Evolutionary conservation across 192 early-diverging fungal species (phyloP).

Genomic region (Podila minutissima): DNA sequence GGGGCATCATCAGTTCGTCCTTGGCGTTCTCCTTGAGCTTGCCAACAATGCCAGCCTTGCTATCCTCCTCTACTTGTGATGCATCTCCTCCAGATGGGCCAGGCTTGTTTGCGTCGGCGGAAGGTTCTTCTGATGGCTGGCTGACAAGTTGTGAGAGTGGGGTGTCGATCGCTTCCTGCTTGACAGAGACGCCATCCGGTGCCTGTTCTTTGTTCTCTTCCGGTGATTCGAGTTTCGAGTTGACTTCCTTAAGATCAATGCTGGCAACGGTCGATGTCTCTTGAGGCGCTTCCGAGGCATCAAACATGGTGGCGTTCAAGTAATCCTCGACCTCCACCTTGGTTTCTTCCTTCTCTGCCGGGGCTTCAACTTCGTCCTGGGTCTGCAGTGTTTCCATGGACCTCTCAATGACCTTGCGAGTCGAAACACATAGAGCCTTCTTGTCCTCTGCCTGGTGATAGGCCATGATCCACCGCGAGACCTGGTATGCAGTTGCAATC

Average conservation of each 20-base stretch:
- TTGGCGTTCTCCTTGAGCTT: slow-evolving; percentile 44
- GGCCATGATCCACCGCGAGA: slow-evolving; percentile 74
- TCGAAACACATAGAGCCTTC: slow-evolving; percentile 68
- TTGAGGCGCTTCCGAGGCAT: not conserved
- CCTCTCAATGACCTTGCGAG: not conserved
- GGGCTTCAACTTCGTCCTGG: not conserved
- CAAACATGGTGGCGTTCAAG: slow-evolving; percentile 32
- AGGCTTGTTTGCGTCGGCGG: not conserved
- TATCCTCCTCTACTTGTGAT: slow-evolving; percentile 9
- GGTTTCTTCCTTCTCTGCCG: slow-evolving; percentile 8
- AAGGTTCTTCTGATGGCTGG: not conserved
- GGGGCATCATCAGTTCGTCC: slow-evolving; percentile 54
- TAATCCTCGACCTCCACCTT: slow-evolving; percentile 32
- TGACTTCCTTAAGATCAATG: not conserved
- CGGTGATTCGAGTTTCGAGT: not conserved
- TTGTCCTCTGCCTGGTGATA: slow-evolving; percentile 81
- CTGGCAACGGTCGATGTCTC: not conserved
- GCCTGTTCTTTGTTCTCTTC: not conserved
- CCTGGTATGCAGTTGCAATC: slow-evolving; percentile 71
- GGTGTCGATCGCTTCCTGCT: slow-evolving; percentile 28
- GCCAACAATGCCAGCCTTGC: slow-evolving; percentile 20
- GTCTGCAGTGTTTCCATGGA: not conserved
- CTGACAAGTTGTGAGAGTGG: slow-evolving; percentile 10
- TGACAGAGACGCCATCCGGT: slow-evolving; percentile 5
- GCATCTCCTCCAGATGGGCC: slow-evolving; percentile 1